Conservation (phyloP, 805 yeast species). For the Cyberlindnera suaveolens region DNA sequence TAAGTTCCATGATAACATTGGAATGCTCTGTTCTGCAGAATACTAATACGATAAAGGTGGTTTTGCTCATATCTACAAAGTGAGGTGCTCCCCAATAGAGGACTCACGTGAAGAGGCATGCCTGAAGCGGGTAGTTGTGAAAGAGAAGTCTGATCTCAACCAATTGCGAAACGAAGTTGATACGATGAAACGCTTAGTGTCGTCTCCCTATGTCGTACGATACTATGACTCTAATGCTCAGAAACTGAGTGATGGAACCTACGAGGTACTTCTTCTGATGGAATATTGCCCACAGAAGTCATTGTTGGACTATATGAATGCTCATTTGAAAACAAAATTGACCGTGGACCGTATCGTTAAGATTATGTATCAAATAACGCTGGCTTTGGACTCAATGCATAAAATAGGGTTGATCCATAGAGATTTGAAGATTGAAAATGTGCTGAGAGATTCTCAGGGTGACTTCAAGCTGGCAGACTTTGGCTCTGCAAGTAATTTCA, state of each 20-base stretch:
- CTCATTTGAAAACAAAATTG: slow-evolving; percentile 71
- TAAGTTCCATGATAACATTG: slow-evolving; percentile 15
- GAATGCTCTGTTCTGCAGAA: neutral
- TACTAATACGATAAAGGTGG: slow-evolving; percentile 41
- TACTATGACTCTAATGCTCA: slow-evolving; percentile 77
- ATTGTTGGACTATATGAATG: slow-evolving; percentile 86
- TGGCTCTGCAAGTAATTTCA: slow-evolving; percentile 74
- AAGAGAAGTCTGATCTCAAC: slow-evolving; percentile 61
- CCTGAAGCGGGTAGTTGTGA: slow-evolving; percentile 67
- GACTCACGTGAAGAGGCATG: slow-evolving; percentile 49
- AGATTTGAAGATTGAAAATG: slow-evolving; percentile 93
- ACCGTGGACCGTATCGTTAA: slow-evolving; percentile 70
- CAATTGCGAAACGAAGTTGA: slow-evolving; percentile 70
- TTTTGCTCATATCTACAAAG: slow-evolving; percentile 74
- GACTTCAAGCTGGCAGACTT: slow-evolving; percentile 86
- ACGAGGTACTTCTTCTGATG: slow-evolving; percentile 89
- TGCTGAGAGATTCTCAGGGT: slow-evolving; percentile 63
- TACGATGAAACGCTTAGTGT: slow-evolving; percentile 59
- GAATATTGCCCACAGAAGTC: slow-evolving; percentile 87
- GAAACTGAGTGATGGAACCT: slow-evolving; percentile 44
- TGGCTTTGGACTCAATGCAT: slow-evolving; percentile 86
- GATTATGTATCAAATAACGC: slow-evolving; percentile 76
- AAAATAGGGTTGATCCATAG: slow-evolving; percentile 68
- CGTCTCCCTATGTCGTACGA: slow-evolving; percentile 54
- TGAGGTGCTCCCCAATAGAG: slow-evolving; percentile 44